These are phyloP conservation scores for Hymenoscyphus repandus DNA, from an alignment of 2,329 filamentous ascomycete species.

Conservation along the genomic window DNA sequence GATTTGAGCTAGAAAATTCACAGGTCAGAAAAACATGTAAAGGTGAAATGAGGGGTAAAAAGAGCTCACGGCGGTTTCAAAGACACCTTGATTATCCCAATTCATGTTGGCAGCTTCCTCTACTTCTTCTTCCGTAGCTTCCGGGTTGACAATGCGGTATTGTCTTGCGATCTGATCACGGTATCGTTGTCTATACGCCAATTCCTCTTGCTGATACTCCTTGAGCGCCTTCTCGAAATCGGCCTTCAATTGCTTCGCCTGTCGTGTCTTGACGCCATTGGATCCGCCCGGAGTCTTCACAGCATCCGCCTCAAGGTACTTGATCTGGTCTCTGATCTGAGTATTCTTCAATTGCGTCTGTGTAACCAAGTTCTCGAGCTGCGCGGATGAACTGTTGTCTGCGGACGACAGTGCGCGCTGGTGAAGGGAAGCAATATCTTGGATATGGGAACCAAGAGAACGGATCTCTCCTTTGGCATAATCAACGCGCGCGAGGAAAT, in stretches of 20 bases:
- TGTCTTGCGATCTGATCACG: slow-evolving; percentile 75
- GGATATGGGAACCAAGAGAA: slow-evolving; percentile 60
- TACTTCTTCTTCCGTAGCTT: slow-evolving; percentile 70
- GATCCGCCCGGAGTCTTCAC: slow-evolving; percentile 54
- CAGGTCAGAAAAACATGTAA: slow-evolving; percentile 9
- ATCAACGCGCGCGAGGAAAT: slow-evolving; percentile 64
- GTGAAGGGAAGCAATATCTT: slow-evolving; percentile 63
- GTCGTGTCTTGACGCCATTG: slow-evolving; percentile 64
- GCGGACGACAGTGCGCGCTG: slow-evolving; percentile 65
- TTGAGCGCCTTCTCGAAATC: slow-evolving; percentile 68
- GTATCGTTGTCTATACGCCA: slow-evolving; percentile 64
- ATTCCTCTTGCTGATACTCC: slow-evolving; percentile 67
- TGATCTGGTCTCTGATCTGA: slow-evolving; percentile 75
- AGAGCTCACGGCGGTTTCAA: slow-evolving; percentile 69
- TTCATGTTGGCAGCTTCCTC: slow-evolving; percentile 62
- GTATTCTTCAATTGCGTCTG: slow-evolving; percentile 69
- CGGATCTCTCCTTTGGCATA: slow-evolving; percentile 64
- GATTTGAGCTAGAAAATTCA: slow-evolving; percentile 54
- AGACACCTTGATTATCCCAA: slow-evolving; percentile 75
- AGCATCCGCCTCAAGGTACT: slow-evolving; percentile 66
- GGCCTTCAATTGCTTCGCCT: slow-evolving; percentile 67
- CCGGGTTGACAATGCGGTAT: slow-evolving; percentile 76
- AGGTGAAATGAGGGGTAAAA: slow-evolving; percentile 1
- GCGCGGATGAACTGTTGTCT: slow-evolving; percentile 46
- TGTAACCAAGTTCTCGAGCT: slow-evolving; percentile 58